A percentile compares a stretch with the other conserved stretches of the same genome.
These are phyloP conservation scores for Suhomyces xylopsoci DNA, from an alignment of 805 yeast species.

Conservation along the genomic window DNA sequence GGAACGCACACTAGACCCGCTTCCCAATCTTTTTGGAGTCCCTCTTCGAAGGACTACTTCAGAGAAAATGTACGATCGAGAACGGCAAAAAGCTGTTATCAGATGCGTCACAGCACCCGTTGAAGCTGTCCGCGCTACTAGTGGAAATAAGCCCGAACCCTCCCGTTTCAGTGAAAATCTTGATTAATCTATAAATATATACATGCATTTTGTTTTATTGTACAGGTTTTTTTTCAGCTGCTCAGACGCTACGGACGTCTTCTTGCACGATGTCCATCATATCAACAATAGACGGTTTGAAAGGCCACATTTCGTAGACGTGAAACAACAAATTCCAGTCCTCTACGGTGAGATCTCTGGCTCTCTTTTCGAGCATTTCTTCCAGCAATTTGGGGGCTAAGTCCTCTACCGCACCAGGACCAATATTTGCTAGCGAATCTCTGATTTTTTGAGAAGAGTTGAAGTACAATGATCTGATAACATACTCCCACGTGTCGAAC, in stretches of 20 bases:
- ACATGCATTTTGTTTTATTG: background rate
- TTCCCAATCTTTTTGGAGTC: background rate
- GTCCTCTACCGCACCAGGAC: constrained; percentile 77
- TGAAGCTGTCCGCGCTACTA: background rate
- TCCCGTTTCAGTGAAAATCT: background rate
- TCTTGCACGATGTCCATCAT: constrained; percentile 12
- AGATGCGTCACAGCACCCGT: background rate
- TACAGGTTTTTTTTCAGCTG: background rate
- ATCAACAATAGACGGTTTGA: constrained; percentile 56
- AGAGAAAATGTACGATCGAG: background rate
- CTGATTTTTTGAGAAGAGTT: constrained; percentile 40
- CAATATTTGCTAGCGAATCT: constrained; percentile 53
- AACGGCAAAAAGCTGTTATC: background rate
- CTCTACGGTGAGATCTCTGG: constrained; percentile 48
- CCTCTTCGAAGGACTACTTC: background rate
- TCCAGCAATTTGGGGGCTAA: constrained; percentile 25
- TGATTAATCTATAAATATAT: background rate
- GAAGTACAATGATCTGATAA: constrained; percentile 37
- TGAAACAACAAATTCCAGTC: constrained; percentile 55
- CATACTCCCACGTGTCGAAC: constrained; percentile 62
- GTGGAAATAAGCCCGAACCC: background rate
- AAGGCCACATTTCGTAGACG: constrained; percentile 74
- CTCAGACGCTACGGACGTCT: constrained; percentile 6
- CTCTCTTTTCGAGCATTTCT: constrained; percentile 41
- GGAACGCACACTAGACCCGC: background rate